Evolutionary conservation across 2,329 filamentous ascomycete genomes (phyloP).

Genomic region (Didymella exigua): DNA sequence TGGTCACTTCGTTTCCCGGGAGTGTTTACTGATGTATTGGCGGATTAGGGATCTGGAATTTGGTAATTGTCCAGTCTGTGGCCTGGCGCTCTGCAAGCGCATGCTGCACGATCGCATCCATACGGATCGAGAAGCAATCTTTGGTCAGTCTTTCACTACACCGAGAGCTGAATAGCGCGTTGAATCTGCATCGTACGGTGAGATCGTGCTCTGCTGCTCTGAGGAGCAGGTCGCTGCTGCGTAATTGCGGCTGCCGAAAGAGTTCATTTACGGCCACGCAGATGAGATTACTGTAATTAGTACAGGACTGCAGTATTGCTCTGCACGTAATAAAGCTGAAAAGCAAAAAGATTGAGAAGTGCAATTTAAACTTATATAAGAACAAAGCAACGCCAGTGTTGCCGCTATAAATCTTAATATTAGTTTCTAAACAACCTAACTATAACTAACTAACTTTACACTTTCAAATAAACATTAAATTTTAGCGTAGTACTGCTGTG

Average conservation of each 20-base stretch:
- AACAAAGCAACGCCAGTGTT: too few species aligned
- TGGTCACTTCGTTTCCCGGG: conserved; percentile 5
- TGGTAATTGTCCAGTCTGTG: conserved; percentile 15
- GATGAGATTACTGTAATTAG: conserved; percentile 13
- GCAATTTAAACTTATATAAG: too few species aligned
- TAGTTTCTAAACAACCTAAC: too few species aligned
- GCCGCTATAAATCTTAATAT: too few species aligned
- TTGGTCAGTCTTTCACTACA: conserved; percentile 7
- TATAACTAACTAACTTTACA: too few species aligned
- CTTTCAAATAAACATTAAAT: too few species aligned
- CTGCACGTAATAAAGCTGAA: too few species aligned
- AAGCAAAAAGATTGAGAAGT: too few species aligned
- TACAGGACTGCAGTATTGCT: too few species aligned
- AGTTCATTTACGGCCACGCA: conserved; percentile 18
- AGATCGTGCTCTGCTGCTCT: conserved; percentile 6
- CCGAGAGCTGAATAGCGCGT: conserved; percentile 5
- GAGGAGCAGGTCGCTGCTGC: conserved; percentile 18
- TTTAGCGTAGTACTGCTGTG: too few species aligned
- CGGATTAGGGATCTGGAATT: conserved; percentile 1
- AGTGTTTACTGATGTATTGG: conserved; percentile 8
- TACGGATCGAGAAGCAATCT: conserved; percentile 17
- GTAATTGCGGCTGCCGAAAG: conserved; percentile 19
- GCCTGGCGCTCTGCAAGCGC: conserved; percentile 7
- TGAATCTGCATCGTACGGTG: conserved; percentile 8
- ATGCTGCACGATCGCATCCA: conserved; percentile 18